These are phyloP conservation scores for Saturnispora ahearnii DNA, from an alignment of 805 yeast species.

Conservation along the genomic window DNA sequence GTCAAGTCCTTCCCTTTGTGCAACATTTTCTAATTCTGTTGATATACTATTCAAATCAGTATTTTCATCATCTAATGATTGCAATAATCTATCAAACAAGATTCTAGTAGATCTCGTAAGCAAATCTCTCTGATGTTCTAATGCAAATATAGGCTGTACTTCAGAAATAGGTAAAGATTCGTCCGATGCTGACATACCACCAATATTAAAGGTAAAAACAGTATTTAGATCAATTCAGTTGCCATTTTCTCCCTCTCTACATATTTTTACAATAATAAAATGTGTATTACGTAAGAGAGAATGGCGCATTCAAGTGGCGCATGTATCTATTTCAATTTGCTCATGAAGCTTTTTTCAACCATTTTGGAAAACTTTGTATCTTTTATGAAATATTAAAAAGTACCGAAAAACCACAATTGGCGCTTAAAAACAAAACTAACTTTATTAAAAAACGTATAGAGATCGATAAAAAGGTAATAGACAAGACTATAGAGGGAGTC, in stretches of 20 bases:
- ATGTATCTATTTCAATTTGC: neutral
- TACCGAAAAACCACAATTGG: neutral
- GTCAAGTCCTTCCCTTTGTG: neutral
- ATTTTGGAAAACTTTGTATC: no score
- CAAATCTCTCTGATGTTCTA: neutral
- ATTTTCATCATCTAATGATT: constrained; percentile 24
- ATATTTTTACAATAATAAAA: no score
- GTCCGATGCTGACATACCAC: neutral
- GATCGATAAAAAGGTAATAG: neutral
- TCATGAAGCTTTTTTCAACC: neutral
- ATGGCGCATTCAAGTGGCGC: neutral
- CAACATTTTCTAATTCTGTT: constrained; percentile 3
- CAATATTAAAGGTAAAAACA: neutral
- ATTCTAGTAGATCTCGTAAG: constrained; percentile 11
- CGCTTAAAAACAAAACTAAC: constrained; percentile 1
- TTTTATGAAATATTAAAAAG: no score
- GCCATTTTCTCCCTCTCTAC: neutral
- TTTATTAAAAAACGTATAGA: constrained; percentile 7
- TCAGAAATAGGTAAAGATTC: neutral
- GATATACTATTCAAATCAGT: constrained; percentile 16
- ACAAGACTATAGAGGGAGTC: neutral
- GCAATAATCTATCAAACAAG: constrained; percentile 22
- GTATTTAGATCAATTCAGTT: neutral
- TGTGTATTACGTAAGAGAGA: no score
- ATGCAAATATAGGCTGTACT: neutral